These are phyloP conservation scores for Nematocida minor DNA, from an alignment of 371 early-diverging fungal genomes.

Conservation along the genomic window DNA sequence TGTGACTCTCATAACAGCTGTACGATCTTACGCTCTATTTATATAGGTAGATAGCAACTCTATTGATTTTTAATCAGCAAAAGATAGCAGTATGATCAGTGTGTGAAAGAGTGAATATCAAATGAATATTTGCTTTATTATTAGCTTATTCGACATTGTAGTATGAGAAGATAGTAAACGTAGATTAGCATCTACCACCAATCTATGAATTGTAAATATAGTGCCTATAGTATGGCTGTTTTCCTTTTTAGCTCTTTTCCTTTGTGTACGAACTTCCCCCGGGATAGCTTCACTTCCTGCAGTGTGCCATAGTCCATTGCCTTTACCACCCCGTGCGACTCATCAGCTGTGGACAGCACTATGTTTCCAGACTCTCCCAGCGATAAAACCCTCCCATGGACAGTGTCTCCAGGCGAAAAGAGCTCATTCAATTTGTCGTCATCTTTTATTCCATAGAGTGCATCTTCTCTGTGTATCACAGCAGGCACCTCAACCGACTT, in stretches of 20 bases:
- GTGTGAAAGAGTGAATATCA: too few species aligned
- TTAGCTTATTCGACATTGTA: too few species aligned
- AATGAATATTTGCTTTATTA: too few species aligned
- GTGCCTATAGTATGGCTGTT: neutral
- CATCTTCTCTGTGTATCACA: slow-evolving; percentile 39
- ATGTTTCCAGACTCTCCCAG: slow-evolving; percentile 2
- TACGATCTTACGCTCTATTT: too few species aligned
- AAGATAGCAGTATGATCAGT: too few species aligned
- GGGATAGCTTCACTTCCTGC: neutral
- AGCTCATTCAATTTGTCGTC: slow-evolving; percentile 4
- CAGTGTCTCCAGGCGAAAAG: slow-evolving; percentile 39
- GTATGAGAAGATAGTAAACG: too few species aligned
- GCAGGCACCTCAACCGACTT: neutral
- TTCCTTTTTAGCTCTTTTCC: slow-evolving; percentile 28
- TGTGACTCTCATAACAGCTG: too few species aligned
- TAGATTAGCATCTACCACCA: too few species aligned
- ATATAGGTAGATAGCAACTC: too few species aligned
- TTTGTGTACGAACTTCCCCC: slow-evolving; percentile 11
- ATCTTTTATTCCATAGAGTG: slow-evolving; percentile 42
- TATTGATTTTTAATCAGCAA: too few species aligned
- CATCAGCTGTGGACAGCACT: slow-evolving; percentile 39
- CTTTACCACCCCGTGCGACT: slow-evolving; percentile 21
- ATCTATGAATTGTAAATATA: too few species aligned
- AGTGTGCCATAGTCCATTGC: slow-evolving; percentile 36
- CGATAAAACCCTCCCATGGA: slow-evolving; percentile 24